These are phyloP conservation scores for Areca catechu DNA, from an alignment of 176 grass and related monocot species.

Conservation along the genomic window DNA sequence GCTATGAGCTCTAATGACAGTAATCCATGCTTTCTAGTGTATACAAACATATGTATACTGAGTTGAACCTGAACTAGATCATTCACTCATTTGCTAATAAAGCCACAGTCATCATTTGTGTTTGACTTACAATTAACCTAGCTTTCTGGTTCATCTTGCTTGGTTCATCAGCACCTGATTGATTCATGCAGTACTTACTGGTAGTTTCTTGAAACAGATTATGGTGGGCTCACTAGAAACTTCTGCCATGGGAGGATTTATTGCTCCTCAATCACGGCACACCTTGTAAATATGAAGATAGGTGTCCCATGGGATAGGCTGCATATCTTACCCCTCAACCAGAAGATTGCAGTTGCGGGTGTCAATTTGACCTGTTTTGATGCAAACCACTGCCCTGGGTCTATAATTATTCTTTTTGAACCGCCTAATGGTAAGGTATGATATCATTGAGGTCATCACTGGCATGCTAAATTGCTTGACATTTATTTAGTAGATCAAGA, in stretches of 20 bases:
- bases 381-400: conserved; percentile 94
- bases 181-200: no score
- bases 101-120: no score
- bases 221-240: conserved; percentile 83
- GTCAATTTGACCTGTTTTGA: conserved; percentile 79
- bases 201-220: conserved; percentile 44
- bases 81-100: no score
- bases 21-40: no score
- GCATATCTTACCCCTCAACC: conserved; percentile 72
- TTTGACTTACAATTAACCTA: no score
- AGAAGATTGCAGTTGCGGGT: conserved; percentile 58
- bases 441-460: conserved; percentile 7
- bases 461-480: conserved; percentile 1
- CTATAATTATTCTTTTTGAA: conserved; percentile 91
- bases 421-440: conserved; percentile 82
- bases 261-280: conserved; percentile 87
- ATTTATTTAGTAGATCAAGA: no score
- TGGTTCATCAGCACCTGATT: no score
- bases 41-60: no score
- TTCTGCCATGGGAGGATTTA: conserved; percentile 93
- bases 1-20: no score
- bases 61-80: no score
- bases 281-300: conserved; percentile 81
- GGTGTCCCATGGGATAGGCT: conserved; percentile 72
- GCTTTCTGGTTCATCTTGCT: no score